A percentile compares a stretch with the other conserved stretches of the same genome.
These are phyloP conservation scores for Leishmania braziliensis DNA, from an alignment of 208 protist species.

Conservation along the genomic window DNA sequence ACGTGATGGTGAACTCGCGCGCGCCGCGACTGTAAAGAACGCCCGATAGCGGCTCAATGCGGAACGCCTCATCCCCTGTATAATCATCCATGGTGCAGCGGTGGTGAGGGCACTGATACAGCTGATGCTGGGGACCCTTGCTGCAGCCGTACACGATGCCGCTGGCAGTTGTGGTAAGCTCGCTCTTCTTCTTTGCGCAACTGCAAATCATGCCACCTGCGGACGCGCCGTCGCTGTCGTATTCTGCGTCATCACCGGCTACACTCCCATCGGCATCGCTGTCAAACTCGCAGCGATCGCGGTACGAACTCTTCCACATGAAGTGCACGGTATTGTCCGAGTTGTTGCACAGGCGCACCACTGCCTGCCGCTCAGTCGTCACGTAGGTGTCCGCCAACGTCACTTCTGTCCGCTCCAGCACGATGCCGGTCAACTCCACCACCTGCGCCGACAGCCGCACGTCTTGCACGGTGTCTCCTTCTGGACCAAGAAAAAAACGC, in stretches of 20 bases:
- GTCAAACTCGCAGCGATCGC: conserved; percentile 7
- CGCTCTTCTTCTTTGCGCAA: not conserved
- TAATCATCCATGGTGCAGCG: conserved; percentile 20
- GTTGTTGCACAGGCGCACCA: conserved; percentile 88
- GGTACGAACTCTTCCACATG: conserved; percentile 75
- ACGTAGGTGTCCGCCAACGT: conserved; percentile 90
- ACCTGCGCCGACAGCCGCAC: conserved; percentile 60
- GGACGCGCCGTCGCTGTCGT: not conserved
- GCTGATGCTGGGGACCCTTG: conserved; percentile 11
- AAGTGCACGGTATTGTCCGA: conserved; percentile 82
- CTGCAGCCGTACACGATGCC: not conserved
- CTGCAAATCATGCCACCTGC: not conserved
- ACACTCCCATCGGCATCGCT: not conserved
- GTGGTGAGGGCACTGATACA: not conserved
- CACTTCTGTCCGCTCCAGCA: conserved; percentile 63
- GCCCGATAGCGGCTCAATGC: conserved; percentile 84
- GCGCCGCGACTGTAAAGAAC: conserved; percentile 78
- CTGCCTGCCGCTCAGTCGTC: conserved; percentile 80
- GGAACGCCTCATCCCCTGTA: conserved; percentile 89
- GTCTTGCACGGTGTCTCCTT: conserved; percentile 80
- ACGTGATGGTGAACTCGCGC: conserved; percentile 90
- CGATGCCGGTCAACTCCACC: conserved; percentile 70
- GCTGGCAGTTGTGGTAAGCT: not conserved
- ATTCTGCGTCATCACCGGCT: conserved; percentile 4
- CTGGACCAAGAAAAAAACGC: conserved; percentile 82